Percentiles rank a stretch among this genome's conserved stretches.
These are phyloP conservation scores for Microstroma glucosiphilum DNA, from an alignment of 1,284 basidiomycete genomes.

Conservation along the genomic window DNA sequence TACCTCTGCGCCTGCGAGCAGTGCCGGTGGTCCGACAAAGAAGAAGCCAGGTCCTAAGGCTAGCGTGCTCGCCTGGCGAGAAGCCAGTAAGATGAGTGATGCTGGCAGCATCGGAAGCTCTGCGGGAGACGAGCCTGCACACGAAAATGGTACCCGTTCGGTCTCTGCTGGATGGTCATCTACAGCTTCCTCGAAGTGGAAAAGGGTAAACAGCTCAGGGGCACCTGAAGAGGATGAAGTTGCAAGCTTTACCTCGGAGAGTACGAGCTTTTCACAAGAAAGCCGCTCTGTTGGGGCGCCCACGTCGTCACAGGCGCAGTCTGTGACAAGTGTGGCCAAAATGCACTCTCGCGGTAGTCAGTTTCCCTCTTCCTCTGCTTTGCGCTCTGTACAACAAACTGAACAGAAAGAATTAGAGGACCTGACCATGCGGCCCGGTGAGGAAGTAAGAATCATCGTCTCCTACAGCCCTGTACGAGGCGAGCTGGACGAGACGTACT, in stretches of 20 bases:
- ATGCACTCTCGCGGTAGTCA: background rate
- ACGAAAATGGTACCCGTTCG: background rate
- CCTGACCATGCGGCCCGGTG: slow-evolving; percentile 55
- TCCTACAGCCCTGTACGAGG: slow-evolving; percentile 53
- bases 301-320: background rate
- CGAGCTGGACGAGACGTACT: slow-evolving; percentile 33
- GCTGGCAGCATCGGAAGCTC: background rate
- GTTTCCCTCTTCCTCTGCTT: background rate
- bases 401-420: slow-evolving; percentile 54
- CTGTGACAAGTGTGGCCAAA: background rate
- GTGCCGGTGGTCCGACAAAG: background rate
- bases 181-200: background rate
- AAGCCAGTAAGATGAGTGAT: background rate
- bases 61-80: slow-evolving; percentile 5
- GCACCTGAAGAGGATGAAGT: background rate
- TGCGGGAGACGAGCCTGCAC: background rate
- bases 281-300: background rate
- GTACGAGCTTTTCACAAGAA: background rate
- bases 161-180: background rate
- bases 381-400: slow-evolving; percentile 38
- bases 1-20: too few relatives aligned
- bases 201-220: background rate
- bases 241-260: background rate
- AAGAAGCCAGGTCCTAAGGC: background rate
- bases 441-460: slow-evolving; percentile 55